Evolutionary conservation across 257 asterid genomes (phyloP).

Genomic region (Datura wrightii): DNA sequence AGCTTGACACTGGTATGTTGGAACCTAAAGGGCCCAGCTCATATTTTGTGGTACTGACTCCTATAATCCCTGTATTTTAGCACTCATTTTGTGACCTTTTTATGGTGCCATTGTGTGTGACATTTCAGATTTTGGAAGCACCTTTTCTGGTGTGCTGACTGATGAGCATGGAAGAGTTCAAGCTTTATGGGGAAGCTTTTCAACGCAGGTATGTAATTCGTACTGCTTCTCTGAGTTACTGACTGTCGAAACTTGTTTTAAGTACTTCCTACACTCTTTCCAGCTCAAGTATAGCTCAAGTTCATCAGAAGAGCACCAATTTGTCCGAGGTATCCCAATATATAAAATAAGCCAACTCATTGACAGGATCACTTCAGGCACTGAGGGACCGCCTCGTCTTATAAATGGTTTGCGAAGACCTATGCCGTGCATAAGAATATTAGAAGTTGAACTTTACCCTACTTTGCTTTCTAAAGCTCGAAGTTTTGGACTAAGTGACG

Average conservation of each 20-base stretch:
- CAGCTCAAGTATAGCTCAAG: conserved; percentile 88
- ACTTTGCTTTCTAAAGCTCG: conserved; percentile 99
- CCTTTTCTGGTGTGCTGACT: conserved; percentile 94
- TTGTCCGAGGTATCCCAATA: conserved; percentile 95
- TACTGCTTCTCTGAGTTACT: conserved; percentile 33
- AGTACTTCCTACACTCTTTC: conserved; percentile 37
- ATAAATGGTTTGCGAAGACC: conserved; percentile 87
- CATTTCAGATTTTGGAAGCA: conserved; percentile 85
- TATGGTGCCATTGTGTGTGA: conserved; percentile 36
- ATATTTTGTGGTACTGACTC: conserved; percentile 24
- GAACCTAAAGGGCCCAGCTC: conserved; percentile 19
- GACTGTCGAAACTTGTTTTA: conserved; percentile 11
- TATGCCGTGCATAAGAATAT: conserved; percentile 84
- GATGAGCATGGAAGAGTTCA: conserved; percentile 94
- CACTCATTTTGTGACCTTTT: conserved; percentile 18
- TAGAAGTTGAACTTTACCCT: conserved; percentile 97
- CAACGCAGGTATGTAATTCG: conserved; percentile 75
- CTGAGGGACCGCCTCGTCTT: conserved; percentile 68
- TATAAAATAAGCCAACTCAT: conserved; percentile 76
- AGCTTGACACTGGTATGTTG: conserved; percentile 92
- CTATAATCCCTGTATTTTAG: conserved; percentile 15
- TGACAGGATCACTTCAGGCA: conserved; percentile 66
- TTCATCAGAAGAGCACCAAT: conserved; percentile 96
- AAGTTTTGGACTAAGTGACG: conserved; percentile 92
- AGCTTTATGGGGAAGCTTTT: conserved; percentile 98